Conservation (phyloP, 1,139 yeast species). For the Nakaseomyces bracarensis region DNA sequence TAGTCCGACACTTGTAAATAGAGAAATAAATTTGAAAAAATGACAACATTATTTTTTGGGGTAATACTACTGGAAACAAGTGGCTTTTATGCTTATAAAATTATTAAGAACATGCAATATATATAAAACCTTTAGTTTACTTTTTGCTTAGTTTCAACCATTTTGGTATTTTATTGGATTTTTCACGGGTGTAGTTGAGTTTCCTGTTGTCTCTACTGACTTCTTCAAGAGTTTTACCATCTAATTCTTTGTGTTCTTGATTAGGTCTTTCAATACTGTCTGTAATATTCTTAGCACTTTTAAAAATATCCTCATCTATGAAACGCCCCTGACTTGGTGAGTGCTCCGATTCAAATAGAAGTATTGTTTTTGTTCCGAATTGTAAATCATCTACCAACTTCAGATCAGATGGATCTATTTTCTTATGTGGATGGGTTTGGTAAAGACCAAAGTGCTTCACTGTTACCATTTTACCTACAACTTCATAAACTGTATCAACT, state of each 20-base stretch:
- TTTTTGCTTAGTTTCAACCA: constrained; percentile 36
- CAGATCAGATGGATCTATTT: constrained; percentile 23
- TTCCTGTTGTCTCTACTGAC: neutral
- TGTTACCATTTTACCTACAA: constrained; percentile 27
- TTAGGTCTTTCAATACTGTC: constrained; percentile 5
- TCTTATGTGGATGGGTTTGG: constrained; percentile 41
- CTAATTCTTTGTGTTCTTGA: too few relatives aligned
- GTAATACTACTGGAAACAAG: too few relatives aligned
- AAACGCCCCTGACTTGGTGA: constrained; percentile 15
- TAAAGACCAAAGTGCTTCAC: constrained; percentile 33
- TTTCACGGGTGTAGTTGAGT: constrained; percentile 7
- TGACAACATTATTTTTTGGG: too few relatives aligned
- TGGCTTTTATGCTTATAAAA: too few relatives aligned
- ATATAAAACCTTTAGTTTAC: constrained; percentile 11
- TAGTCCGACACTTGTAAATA: too few relatives aligned
- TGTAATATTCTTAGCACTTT: constrained; percentile 9
- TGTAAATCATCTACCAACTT: constrained; percentile 21
- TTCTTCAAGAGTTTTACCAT: too few relatives aligned
- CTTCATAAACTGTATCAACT: constrained; percentile 37
- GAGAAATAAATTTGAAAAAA: too few relatives aligned
- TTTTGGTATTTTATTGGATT: constrained; percentile 30
- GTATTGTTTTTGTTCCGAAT: constrained; percentile 32
- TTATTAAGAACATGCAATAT: neutral
- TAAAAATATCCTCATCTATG: constrained; percentile 27
- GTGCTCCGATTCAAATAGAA: constrained; percentile 26